Evolutionary conservation across 208 protist genomes (phyloP).

Genomic region (Crithidia brevicula): DNA sequence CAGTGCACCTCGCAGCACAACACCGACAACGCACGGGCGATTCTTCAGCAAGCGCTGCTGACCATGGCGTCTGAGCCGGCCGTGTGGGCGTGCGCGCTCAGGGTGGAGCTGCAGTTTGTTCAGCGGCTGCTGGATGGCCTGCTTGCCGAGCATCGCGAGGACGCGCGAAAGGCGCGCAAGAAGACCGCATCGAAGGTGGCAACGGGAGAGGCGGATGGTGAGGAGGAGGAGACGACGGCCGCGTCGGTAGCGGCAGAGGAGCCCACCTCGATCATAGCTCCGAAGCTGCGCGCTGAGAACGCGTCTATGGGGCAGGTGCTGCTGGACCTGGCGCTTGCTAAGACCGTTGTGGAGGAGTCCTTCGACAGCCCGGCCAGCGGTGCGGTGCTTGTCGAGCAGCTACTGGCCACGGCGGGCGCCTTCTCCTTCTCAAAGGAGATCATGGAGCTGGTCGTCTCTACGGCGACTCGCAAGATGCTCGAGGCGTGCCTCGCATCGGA

Average conservation of each 20-base stretch:
- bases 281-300: constrained; percentile 63
- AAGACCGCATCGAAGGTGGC: not conserved
- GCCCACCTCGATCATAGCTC: constrained; percentile 31
- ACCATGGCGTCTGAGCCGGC: constrained; percentile 52
- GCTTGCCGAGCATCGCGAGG: constrained; percentile 40
- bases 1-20: constrained; percentile 65
- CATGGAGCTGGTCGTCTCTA: constrained; percentile 34
- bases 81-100: constrained; percentile 74
- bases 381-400: constrained; percentile 42
- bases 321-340: constrained; percentile 70
- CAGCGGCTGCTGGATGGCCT: constrained; percentile 54
- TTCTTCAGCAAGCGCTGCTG: constrained; percentile 81
- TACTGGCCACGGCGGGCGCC: constrained; percentile 45
- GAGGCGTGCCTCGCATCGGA: constrained; percentile 27
- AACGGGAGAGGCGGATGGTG: not conserved
- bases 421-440: constrained; percentile 56
- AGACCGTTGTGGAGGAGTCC: constrained; percentile 74
- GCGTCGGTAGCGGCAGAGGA: not conserved
- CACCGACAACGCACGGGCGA: constrained; percentile 72
- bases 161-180: constrained; percentile 31
- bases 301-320: constrained; percentile 57
- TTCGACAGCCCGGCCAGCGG: constrained; percentile 60
- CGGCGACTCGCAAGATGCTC: constrained; percentile 35
- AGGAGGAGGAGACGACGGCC: constrained; percentile 1
- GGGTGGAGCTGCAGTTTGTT: constrained; percentile 79